Conservation (phyloP, 345 rosid species). For the Xanthoceras sorbifolium region DNA sequence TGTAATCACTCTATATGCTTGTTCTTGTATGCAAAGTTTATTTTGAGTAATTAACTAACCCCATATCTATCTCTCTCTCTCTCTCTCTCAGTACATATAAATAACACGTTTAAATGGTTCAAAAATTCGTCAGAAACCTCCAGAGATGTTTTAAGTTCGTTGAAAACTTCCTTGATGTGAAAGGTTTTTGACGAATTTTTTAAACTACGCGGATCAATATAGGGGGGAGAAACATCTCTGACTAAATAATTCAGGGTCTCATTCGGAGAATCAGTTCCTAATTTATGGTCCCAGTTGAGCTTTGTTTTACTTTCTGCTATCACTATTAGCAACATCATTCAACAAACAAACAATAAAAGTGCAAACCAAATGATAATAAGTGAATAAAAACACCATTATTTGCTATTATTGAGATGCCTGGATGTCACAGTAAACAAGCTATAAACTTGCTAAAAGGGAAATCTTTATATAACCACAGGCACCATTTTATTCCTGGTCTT, state of each 20-base stretch:
- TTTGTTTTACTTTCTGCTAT: background rate
- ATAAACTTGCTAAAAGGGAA: background rate
- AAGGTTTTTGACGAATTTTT: background rate
- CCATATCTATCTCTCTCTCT: background rate
- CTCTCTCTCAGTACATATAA: background rate
- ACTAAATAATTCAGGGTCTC: background rate
- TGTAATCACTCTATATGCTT: background rate
- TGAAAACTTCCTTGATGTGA: background rate
- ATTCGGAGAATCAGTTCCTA: background rate
- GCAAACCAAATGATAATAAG: too few species aligned
- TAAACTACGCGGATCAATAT: too few species aligned
- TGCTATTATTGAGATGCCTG: conserved; percentile 9
- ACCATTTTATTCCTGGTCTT: background rate
- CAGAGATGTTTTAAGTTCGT: background rate
- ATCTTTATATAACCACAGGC: background rate
- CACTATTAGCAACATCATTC: background rate
- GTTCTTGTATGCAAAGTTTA: conserved; percentile 13
- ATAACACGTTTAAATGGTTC: too few species aligned
- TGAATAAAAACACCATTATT: background rate
- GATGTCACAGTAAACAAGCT: background rate
- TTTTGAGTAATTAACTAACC: conserved; percentile 2
- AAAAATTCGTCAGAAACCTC: too few species aligned
- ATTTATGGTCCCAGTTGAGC: background rate
- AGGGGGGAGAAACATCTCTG: too few species aligned
- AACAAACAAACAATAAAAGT: too few species aligned